Percentiles rank a stretch among this genome's conserved stretches.
Conservation (phyloP, 2,329 filamentous ascomycete genomes). For the Epichloe sp. region DNA sequence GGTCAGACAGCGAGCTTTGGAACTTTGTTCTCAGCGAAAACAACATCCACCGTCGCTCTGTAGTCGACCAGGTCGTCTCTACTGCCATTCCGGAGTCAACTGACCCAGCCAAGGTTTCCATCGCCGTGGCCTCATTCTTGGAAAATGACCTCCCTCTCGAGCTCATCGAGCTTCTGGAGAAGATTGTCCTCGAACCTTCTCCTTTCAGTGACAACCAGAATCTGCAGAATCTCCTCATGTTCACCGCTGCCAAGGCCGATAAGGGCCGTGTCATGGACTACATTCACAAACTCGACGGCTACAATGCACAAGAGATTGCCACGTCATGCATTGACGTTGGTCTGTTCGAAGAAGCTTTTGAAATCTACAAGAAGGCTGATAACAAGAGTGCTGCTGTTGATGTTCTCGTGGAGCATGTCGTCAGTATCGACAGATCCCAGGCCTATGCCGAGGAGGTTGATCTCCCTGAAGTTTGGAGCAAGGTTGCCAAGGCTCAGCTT, state of each 20-base stretch:
- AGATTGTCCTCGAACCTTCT: conserved; percentile 99
- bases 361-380: conserved; percentile 96
- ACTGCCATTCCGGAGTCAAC: conserved; percentile 88
- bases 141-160: conserved; percentile 82
- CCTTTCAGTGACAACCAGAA: conserved; percentile 96
- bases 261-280: conserved; percentile 93
- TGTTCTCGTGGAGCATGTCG: conserved; percentile 89
- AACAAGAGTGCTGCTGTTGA: conserved; percentile 79
- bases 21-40: conserved; percentile 87
- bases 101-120: conserved; percentile 86
- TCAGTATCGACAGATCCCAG: conserved; percentile 94
- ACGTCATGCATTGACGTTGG: conserved; percentile 88
- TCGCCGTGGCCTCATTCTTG: conserved; percentile 88
- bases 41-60: conserved; percentile 85
- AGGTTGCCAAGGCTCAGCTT: conserved; percentile 93
- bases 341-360: conserved; percentile 90
- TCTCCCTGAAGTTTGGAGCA: conserved; percentile 91
- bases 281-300: conserved; percentile 80
- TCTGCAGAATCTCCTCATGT: conserved; percentile 88
- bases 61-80: conserved; percentile 91
- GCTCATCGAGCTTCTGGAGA: conserved; percentile 93
- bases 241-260: conserved; percentile 93
- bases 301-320: conserved; percentile 86
- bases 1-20: conserved; percentile 86
- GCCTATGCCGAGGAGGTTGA: conserved; percentile 93